Base-by-base conservation (phyloP, 345 rosid species). In the Syzygium jambos region DNA sequence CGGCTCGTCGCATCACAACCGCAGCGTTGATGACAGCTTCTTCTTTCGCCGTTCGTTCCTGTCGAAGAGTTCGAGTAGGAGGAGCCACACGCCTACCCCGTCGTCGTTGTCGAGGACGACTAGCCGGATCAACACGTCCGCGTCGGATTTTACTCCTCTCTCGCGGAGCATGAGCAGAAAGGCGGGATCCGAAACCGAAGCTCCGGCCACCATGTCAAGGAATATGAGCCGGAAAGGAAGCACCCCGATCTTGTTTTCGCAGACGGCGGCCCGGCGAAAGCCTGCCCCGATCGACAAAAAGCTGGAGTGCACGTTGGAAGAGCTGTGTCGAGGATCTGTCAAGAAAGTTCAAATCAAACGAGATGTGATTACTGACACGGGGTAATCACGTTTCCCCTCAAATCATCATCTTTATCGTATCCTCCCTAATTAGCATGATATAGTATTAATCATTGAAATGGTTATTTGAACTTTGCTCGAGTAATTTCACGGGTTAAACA, bases 301-400 rank as follows among this genome's bases (percentile, higher is more conserved):
- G 86, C 97, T 97, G 5, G 93, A 94, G 52, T 97, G 99, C 94
- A 94, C 97, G 4, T 91, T 97, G 27, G 99, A 95, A 91, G 98
- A 96, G 86, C 93, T 97, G 84, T 91, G 92, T 88, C 88, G 82
- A 59, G 99, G 98, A 14, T 93, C 95, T 29, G 86, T 92, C 59
- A 96, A 95, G 90, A 91, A 92, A 85, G 92, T 96, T 86, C 89
- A 85, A 89, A 91, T 96, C 68, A 89, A 88, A 52, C 93, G 94
- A 87, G 95, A 95, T 61, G 94, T 94, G 84, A 87, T 95, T 54
- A 90, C 92, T 7, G 93, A 93, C 43, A 88, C 89, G 85, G 97
- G 98, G 98, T 96, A 91, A 19, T 94, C 78, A 30, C 46, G 41
- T 12, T 27, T 38, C 82, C 52, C 9, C 23, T 15, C 15, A 87